These are phyloP conservation scores for Nicotiana rustica DNA, from an alignment of 305 asterid genomes.

Conservation along the genomic window DNA sequence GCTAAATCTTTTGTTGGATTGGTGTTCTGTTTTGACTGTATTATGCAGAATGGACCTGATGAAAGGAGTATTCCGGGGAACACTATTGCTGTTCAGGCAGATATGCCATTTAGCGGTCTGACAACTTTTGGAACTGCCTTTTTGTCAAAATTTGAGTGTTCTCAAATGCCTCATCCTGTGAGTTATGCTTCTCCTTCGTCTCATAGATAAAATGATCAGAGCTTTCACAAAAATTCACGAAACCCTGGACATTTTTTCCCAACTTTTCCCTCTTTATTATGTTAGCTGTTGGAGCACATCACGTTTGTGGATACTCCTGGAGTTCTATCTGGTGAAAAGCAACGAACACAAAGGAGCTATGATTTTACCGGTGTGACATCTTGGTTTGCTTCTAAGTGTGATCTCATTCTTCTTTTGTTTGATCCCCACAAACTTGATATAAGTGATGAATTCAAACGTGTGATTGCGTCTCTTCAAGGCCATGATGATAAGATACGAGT, in stretches of 20 bases:
- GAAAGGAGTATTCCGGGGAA: slow-evolving; percentile 98
- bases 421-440: slow-evolving; percentile 98
- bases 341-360: slow-evolving; percentile 93
- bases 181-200: slow-evolving; percentile 44
- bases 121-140: slow-evolving; percentile 92
- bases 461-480: slow-evolving; percentile 88
- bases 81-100: slow-evolving; percentile 96
- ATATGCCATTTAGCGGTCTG: slow-evolving; percentile 95
- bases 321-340: slow-evolving; percentile 96
- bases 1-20: slow-evolving; percentile 29
- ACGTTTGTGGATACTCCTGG: slow-evolving; percentile 98
- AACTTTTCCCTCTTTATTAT: not conserved
- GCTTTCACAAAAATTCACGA: not conserved
- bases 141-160: slow-evolving; percentile 93
- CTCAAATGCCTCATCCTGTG: slow-evolving; percentile 99
- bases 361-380: slow-evolving; percentile 98
- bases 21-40: slow-evolving; percentile 36
- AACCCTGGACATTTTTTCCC: not conserved
- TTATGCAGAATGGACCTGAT: slow-evolving; percentile 87
- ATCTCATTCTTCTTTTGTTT: slow-evolving; percentile 86
- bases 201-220: slow-evolving; percentile 26
- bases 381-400: slow-evolving; percentile 96
- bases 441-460: slow-evolving; percentile 66
- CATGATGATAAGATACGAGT: slow-evolving; percentile 98
- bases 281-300: slow-evolving; percentile 90